Percentiles rank a stretch among this genome's conserved stretches.
Conservation (phyloP, 2,329 filamentous ascomycete genomes). For the Huntiella abstrusa region DNA sequence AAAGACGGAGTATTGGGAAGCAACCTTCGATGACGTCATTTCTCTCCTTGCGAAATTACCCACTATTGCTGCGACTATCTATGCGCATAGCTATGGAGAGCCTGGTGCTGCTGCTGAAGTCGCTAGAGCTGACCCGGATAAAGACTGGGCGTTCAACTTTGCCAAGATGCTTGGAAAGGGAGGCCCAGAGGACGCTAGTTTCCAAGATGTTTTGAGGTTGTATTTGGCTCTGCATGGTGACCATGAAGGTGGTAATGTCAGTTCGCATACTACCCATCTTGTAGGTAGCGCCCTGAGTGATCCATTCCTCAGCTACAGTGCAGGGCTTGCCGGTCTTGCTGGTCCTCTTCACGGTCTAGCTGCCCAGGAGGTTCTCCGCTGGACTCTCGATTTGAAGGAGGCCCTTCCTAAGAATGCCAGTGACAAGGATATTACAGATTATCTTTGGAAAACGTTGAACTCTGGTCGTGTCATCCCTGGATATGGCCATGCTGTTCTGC, state of each 20-base stretch:
- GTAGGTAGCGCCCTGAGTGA: conserved; percentile 90
- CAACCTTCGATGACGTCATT: conserved; percentile 89
- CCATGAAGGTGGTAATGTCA: conserved; percentile 96
- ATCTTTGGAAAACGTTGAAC: conserved; percentile 85
- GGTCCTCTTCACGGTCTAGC: conserved; percentile 57
- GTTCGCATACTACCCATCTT: conserved; percentile 83
- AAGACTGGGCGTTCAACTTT: conserved; percentile 99
- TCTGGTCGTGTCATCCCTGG: conserved; percentile 87
- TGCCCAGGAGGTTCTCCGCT: conserved; percentile 90
- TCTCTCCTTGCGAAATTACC: conserved; percentile 88
- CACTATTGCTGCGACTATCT: conserved; percentile 91
- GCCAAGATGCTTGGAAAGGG: conserved; percentile 87
- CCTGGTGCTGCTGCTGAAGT: conserved; percentile 51
- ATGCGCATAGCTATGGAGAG: conserved; percentile 64
- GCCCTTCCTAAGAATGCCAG: conserved; percentile 60
- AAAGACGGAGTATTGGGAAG: conserved; percentile 98
- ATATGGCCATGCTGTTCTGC: conserved; percentile 87
- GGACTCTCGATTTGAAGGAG: conserved; percentile 92
- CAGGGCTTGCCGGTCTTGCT: conserved; percentile 71
- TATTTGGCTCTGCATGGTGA: conserved; percentile 95
- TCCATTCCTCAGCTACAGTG: conserved; percentile 88
- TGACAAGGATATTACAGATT: conserved; percentile 66
- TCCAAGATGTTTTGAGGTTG: conserved; percentile 83
- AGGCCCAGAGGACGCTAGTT: conserved; percentile 72
- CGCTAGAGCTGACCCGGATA: conserved; percentile 55